phyloP scores from a whole-genome alignment of 352 stramenopile species.

The Halophytophthora batemanensis region DNA sequence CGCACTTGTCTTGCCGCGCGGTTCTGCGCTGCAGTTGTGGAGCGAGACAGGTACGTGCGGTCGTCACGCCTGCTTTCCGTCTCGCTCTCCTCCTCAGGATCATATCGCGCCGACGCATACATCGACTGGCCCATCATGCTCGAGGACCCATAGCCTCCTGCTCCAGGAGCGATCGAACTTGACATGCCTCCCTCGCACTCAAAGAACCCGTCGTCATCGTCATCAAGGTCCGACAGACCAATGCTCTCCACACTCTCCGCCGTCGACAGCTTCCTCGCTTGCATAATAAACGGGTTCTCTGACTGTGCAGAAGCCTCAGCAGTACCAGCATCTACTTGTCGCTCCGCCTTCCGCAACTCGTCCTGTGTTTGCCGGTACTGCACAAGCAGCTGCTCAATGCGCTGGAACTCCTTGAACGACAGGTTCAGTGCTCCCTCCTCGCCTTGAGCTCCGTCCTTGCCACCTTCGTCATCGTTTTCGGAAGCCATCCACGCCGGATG shows the following conservation, averaged over 20 bases:
- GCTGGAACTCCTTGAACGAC: slow-evolving; percentile 78
- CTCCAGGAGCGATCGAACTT: slow-evolving; percentile 31
- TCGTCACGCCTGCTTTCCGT: slow-evolving; percentile 19
- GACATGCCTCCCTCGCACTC: slow-evolving; percentile 67
- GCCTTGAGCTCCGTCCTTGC: slow-evolving; percentile 11
- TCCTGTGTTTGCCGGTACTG: slow-evolving; percentile 81
- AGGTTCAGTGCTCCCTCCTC: slow-evolving; percentile 41
- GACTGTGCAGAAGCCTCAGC: background rate
- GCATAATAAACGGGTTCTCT: slow-evolving; percentile 20
- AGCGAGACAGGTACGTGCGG: slow-evolving; percentile 23
- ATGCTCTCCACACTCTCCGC: slow-evolving; percentile 80
- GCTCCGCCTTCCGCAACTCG: slow-evolving; percentile 40
- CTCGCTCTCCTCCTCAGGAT: slow-evolving; percentile 38
- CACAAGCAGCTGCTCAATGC: slow-evolving; percentile 77
- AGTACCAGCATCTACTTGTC: slow-evolving; percentile 20
- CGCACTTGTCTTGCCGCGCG: slow-evolving; percentile 40
- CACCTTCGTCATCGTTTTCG: slow-evolving; percentile 32
- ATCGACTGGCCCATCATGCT: slow-evolving; percentile 77
- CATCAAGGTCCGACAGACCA: slow-evolving; percentile 80
- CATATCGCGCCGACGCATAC: slow-evolving; percentile 75
- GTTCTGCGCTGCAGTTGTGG: slow-evolving; percentile 36
- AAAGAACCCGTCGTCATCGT: slow-evolving; percentile 77
- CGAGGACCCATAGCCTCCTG: slow-evolving; percentile 25
- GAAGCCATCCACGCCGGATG: slow-evolving; percentile 50
- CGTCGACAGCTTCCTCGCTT: slow-evolving; percentile 51